Conservation (phyloP, 164 flowering plant genomes). For the Litsea cubeba region DNA sequence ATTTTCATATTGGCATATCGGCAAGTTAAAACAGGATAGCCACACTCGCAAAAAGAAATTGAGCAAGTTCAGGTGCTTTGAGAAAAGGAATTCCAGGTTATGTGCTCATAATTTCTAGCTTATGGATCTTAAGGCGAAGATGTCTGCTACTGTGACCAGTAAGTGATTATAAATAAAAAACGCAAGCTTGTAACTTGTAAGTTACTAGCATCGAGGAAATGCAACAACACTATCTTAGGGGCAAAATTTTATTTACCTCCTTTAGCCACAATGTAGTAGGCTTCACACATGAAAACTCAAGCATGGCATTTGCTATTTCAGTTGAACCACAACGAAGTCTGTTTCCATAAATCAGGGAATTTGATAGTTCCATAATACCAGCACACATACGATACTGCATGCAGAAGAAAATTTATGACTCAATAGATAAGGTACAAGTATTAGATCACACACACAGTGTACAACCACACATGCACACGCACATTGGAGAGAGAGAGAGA, state of each 20-base stretch:
- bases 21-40: neutral
- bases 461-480: neutral
- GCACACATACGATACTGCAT: slow-evolving; percentile 94
- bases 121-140: no score
- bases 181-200: no score
- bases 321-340: slow-evolving; percentile 89
- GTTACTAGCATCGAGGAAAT: neutral
- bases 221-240: neutral
- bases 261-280: slow-evolving; percentile 56
- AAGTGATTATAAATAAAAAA: no score
- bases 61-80: neutral
- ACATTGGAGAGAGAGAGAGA: neutral
- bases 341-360: slow-evolving; percentile 84
- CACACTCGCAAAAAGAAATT: neutral
- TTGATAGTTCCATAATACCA: slow-evolving; percentile 84
- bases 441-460: neutral
- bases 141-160: no score
- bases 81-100: no score
- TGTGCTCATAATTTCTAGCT: no score
- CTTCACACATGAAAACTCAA: slow-evolving; percentile 33
- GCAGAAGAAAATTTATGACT: slow-evolving; percentile 7
- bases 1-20: neutral
- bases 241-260: slow-evolving; percentile 33
- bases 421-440: neutral
- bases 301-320: slow-evolving; percentile 67